Conservation (phyloP, 1,284 basidiomycete species). For the Tremellales sp. region DNA sequence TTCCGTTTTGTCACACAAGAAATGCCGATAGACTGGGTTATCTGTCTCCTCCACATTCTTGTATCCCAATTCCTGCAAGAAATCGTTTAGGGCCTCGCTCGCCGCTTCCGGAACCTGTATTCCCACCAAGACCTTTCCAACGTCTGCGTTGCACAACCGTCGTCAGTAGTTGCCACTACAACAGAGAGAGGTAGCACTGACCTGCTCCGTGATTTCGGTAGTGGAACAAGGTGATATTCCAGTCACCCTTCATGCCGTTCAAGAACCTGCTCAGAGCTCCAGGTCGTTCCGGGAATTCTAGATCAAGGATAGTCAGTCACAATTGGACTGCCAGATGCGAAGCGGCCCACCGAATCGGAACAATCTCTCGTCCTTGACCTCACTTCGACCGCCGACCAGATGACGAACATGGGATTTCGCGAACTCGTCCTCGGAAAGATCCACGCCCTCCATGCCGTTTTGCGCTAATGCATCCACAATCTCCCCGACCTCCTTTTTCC, state of each 20-base stretch:
- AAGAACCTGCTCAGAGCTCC: constrained; percentile 88
- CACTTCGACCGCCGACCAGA: constrained; percentile 80
- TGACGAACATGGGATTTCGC: constrained; percentile 93
- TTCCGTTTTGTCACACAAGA: constrained; percentile 53
- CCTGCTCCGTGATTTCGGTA: constrained; percentile 96
- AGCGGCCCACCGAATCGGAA: constrained; percentile 79
- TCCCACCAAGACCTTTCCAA: constrained; percentile 87
- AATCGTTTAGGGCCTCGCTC: constrained; percentile 62
- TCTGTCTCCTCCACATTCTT: constrained; percentile 89
- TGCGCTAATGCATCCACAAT: constrained; percentile 62
- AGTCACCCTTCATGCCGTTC: constrained; percentile 70
- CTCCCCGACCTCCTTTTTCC: constrained; percentile 64
- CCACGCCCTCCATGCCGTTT: constrained; percentile 73
- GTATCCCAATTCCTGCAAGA: constrained; percentile 76
- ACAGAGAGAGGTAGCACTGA: constrained; percentile 46
- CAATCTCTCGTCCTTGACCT: constrained; percentile 78
- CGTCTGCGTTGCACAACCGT: constrained; percentile 55
- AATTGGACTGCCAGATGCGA: not conserved
- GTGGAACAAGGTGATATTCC: constrained; percentile 97
- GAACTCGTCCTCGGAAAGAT: constrained; percentile 92
- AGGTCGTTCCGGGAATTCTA: constrained; percentile 95
- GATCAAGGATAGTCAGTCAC: not conserved
- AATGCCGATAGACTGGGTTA: constrained; percentile 80
- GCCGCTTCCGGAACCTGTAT: constrained; percentile 81
- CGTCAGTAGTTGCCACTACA: constrained; percentile 14